Conservation (phyloP, 164 flowering plant species). For the Chimonanthus praecox region DNA sequence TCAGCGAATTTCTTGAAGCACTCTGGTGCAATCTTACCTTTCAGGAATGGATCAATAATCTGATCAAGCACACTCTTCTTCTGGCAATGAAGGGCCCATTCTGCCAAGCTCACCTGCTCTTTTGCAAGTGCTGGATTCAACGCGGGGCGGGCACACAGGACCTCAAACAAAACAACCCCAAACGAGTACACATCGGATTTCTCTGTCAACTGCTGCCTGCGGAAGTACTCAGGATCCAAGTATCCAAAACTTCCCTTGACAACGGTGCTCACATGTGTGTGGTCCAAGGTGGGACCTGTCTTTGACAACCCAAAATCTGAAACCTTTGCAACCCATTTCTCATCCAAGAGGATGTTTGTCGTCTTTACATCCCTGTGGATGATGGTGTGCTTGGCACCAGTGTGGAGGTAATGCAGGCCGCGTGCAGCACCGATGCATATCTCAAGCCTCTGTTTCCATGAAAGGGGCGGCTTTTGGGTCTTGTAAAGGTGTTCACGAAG, state of each 20-base stretch:
- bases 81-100: conserved; percentile 37
- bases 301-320: conserved; percentile 52
- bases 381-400: conserved; percentile 42
- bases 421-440: conserved; percentile 53
- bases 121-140: conserved; percentile 24
- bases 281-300: conserved; percentile 35
- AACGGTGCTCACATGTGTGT: conserved; percentile 43
- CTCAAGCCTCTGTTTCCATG: conserved; percentile 45
- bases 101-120: conserved; percentile 40
- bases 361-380: conserved; percentile 54
- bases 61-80: conserved; percentile 35
- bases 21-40: conserved; percentile 35
- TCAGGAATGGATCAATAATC: conserved; percentile 34
- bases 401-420: conserved; percentile 48
- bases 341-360: conserved; percentile 48
- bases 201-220: conserved; percentile 40
- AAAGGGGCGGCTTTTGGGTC: conserved; percentile 29
- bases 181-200: conserved; percentile 56
- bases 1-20: conserved; percentile 39
- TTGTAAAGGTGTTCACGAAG: conserved; percentile 45
- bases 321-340: conserved; percentile 52
- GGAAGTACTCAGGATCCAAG: conserved; percentile 49
- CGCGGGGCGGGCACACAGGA: conserved; percentile 38
- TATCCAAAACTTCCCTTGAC: conserved; percentile 56
- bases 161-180: conserved; percentile 47